Percentiles rank a stretch among this genome's conserved stretches.
Conservation (phyloP, 441 rosid genomes). For the Capsella rubella region DNA sequence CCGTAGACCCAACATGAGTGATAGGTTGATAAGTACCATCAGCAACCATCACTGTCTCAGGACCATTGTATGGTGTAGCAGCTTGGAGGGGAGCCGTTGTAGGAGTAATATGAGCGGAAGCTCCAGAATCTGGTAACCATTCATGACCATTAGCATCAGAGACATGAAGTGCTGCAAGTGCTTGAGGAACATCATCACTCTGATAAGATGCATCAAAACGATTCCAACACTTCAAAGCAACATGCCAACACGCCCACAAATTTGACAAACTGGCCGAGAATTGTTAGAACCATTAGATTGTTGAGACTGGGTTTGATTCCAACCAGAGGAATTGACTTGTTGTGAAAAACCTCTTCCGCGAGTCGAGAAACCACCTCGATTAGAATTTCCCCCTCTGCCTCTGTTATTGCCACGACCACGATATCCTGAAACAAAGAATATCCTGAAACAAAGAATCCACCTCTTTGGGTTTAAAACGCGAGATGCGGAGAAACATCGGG, state of each 20-base stretch:
- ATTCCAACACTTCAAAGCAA: not conserved
- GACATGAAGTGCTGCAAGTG: not conserved
- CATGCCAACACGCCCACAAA: not conserved
- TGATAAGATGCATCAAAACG: not conserved
- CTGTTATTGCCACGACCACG: too few species aligned
- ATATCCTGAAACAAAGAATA: too few species aligned
- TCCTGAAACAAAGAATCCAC: too few species aligned
- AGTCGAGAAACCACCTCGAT: too few species aligned
- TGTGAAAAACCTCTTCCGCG: too few species aligned
- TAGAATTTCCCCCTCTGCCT: too few species aligned
- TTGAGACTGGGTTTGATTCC: not conserved
- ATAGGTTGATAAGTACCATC: not conserved
- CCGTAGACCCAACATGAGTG: not conserved
- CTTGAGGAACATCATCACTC: not conserved
- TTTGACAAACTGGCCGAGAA: not conserved
- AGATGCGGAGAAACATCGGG: too few species aligned
- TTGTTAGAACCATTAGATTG: too few species aligned
- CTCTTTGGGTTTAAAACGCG: too few species aligned
- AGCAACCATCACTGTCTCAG: not conserved
- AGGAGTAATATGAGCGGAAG: not conserved
- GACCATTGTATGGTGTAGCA: not conserved
- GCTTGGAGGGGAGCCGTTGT: accelerated
- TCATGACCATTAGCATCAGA: accelerated
- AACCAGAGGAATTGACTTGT: not conserved
- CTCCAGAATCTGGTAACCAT: not conserved